These are phyloP conservation scores for Solanum pinnatisectum DNA, from an alignment of 257 asterid species.

Conservation along the genomic window DNA sequence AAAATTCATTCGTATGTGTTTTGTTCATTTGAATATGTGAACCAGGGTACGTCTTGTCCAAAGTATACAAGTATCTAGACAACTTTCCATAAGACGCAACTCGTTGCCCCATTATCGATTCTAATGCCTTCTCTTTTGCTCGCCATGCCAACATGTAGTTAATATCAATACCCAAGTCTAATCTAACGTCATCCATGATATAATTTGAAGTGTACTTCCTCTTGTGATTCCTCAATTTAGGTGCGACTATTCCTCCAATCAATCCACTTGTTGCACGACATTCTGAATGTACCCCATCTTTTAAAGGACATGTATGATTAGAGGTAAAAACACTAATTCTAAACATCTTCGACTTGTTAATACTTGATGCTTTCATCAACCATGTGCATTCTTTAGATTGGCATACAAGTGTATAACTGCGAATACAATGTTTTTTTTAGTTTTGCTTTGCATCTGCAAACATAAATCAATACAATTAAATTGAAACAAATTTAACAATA, in stretches of 20 bases:
- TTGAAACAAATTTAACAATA: too few relatives aligned
- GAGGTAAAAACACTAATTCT: not conserved
- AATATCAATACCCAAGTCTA: not conserved
- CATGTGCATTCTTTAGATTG: not conserved
- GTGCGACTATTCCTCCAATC: not conserved
- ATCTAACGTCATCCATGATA: not conserved
- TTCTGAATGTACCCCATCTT: not conserved
- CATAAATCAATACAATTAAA: too few relatives aligned
- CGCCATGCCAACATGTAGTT: too few relatives aligned
- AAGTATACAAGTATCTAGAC: too few relatives aligned
- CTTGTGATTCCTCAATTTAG: not conserved
- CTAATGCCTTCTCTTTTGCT: too few relatives aligned
- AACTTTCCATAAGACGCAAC: not conserved
- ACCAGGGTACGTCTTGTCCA: not conserved
- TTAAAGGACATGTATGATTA: not conserved
- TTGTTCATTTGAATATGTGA: not conserved
- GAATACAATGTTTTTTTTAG: too few relatives aligned
- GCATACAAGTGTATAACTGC: not conserved
- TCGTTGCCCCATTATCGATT: not conserved
- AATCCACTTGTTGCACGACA: not conserved
- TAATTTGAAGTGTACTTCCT: not conserved
- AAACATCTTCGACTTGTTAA: too few relatives aligned
- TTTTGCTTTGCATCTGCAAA: too few relatives aligned
- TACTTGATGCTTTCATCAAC: not conserved
- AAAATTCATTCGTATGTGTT: too few relatives aligned